Evolutionary conservation across 2,329 filamentous ascomycete species (phyloP), one percentile per base, ranked within the genome.

Genomic region (Colletotrichum abscissum): DNA sequence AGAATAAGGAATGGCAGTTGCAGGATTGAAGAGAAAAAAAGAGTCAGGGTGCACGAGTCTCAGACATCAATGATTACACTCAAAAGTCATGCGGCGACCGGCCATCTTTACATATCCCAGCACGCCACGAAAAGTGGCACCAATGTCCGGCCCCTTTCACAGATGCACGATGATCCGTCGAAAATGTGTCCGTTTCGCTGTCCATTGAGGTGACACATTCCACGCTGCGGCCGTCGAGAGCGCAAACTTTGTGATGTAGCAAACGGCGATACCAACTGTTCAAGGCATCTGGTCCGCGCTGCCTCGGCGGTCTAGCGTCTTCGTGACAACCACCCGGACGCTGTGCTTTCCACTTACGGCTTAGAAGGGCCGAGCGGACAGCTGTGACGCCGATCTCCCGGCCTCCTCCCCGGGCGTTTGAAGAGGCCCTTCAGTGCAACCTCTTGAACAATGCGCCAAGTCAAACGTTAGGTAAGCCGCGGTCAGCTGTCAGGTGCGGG

Each of bases 211-310:
- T 62, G 56, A 66, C 67, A 66, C 67, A 71, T 62, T 56, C 62
- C 56, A 62, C 52, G 30, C 49, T 60, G 60, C 56, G 38, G 60
- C 71, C 67, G 56, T 62, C 26, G 33, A 22, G 56, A 57, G 56
- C 60, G 67, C 67, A 66, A 73, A 71, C 71, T 56, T 56, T 66
- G 42, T 63, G 46, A 14, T 55, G 71, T 63, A 66, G 67, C 70
- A 57, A 71, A 57, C 71, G 71, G 67, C 67, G 59, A 73, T 71
- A 62, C 52, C 62, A 52, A 62, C 71, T 66, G 33, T 38, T 60
- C 63, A 66, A 60, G 71, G 67, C 67, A 73, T 71, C 49, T 73
- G 56, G 67, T 38, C 71, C 71, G 71, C 67, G 46, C 67, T 66
- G 60, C 19, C 26, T 66, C 70, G 67, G 67, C 67, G 63, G 35